Evolutionary conservation across 2,329 filamentous ascomycete genomes (phyloP).

Genomic region (Fusarium nanum): DNA sequence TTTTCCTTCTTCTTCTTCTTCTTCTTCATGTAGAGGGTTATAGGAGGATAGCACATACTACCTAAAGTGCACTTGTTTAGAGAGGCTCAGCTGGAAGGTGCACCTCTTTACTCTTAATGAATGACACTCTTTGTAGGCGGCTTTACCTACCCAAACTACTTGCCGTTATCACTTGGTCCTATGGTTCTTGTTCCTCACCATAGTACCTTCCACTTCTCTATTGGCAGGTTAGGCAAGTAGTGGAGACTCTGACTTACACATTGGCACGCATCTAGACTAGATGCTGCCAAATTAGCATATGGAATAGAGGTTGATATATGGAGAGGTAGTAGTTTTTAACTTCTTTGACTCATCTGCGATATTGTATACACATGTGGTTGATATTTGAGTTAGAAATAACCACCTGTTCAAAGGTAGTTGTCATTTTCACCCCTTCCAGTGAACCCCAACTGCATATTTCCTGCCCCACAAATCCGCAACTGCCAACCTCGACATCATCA

Average conservation of each 20-base stretch:
- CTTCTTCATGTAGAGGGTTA: too few relatives aligned
- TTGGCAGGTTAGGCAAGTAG: not conserved
- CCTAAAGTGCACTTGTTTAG: too few relatives aligned
- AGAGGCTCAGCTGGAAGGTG: too few relatives aligned
- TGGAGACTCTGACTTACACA: not conserved
- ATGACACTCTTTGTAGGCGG: too few relatives aligned
- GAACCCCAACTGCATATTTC: not conserved
- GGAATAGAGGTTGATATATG: not conserved
- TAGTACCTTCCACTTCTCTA: not conserved
- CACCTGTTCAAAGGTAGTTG: not conserved
- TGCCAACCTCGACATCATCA: constrained; percentile 27
- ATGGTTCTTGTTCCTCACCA: not conserved
- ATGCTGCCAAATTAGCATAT: not conserved
- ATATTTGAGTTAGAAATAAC: too few relatives aligned
- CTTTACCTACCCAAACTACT: not conserved
- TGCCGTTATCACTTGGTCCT: not conserved
- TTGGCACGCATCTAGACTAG: not conserved
- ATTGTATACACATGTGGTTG: not conserved
- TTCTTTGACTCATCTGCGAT: too few relatives aligned
- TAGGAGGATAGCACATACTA: too few relatives aligned
- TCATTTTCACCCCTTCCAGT: not conserved
- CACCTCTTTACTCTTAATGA: too few relatives aligned
- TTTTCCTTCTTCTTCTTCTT: too few relatives aligned
- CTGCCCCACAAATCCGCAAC: constrained; percentile 30
- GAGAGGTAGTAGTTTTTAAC: not conserved